Evolutionary conservation across 2,329 filamentous ascomycete genomes (phyloP).

Genomic region (Ascochyta clinopodiicola): DNA sequence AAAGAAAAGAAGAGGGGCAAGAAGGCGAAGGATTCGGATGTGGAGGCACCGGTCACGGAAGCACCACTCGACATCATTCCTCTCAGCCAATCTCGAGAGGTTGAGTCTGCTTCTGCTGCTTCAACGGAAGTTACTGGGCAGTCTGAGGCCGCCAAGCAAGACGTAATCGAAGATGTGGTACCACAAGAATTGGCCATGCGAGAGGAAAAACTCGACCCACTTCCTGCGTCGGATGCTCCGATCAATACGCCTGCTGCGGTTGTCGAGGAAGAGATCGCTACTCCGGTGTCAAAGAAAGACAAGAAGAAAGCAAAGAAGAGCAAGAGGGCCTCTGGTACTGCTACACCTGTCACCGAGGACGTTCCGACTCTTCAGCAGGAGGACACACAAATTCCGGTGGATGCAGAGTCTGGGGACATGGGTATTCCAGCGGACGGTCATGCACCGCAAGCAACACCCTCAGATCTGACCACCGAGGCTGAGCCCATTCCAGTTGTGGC

Average conservation of each 20-base stretch:
- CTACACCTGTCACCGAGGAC: slow-evolving; percentile 20
- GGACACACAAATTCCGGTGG: neutral
- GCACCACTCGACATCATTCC: slow-evolving; percentile 9
- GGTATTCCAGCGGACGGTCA: slow-evolving; percentile 7
- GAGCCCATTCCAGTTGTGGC: neutral
- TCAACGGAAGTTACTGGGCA: neutral
- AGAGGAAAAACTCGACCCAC: neutral
- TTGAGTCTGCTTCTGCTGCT: neutral
- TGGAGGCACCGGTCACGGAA: slow-evolving; percentile 17
- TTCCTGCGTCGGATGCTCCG: neutral
- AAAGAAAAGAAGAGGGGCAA: slow-evolving; percentile 29
- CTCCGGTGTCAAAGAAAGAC: slow-evolving; percentile 30
- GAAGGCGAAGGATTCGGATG: slow-evolving; percentile 22
- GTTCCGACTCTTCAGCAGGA: slow-evolving; percentile 1
- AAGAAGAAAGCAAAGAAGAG: slow-evolving; percentile 42
- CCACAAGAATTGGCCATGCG: neutral
- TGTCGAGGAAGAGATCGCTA: slow-evolving; percentile 5
- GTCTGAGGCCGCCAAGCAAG: neutral
- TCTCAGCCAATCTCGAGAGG: neutral
- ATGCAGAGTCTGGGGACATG: neutral
- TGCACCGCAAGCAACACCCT: neutral
- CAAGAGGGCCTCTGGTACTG: slow-evolving; percentile 29
- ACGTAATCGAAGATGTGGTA: neutral
- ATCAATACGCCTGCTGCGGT: neutral
- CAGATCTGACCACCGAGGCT: neutral